These are phyloP conservation scores for Phanerochaete sordida DNA, from an alignment of 768 basidiomycete genomes.

Conservation along the genomic window DNA sequence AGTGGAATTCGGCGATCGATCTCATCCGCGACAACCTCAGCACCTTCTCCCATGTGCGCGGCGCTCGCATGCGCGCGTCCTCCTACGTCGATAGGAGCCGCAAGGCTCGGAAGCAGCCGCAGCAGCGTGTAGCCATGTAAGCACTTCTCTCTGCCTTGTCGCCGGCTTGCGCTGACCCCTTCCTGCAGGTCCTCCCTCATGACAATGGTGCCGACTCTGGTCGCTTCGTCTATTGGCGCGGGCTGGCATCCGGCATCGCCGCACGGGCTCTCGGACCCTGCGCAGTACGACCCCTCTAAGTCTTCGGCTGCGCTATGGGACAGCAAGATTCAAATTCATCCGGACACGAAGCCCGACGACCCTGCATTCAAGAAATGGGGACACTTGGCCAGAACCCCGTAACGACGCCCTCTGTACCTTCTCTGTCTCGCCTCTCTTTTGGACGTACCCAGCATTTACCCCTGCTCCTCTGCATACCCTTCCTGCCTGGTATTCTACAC, in stretches of 20 bases:
- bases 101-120: slow-evolving; percentile 47
- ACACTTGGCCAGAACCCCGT: not conserved
- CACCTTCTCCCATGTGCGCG: slow-evolving; percentile 80
- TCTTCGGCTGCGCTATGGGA: slow-evolving; percentile 82
- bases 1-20: slow-evolving; percentile 78
- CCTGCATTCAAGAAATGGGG: slow-evolving; percentile 32
- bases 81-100: slow-evolving; percentile 84
- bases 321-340: slow-evolving; percentile 85
- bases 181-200: slow-evolving; percentile 58
- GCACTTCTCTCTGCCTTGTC: slow-evolving; percentile 30
- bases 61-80: slow-evolving; percentile 83
- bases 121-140: slow-evolving; percentile 41
- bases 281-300: slow-evolving; percentile 71
- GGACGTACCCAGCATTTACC: not conserved
- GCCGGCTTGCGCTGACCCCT: slow-evolving; percentile 24
- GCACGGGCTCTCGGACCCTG: slow-evolving; percentile 65
- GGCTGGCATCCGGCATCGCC: slow-evolving; percentile 54
- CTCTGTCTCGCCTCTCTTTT: not conserved
- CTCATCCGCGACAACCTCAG: slow-evolving; percentile 83
- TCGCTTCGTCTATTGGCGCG: slow-evolving; percentile 71
- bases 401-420: not conserved
- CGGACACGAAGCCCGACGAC: slow-evolving; percentile 74
- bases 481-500: not conserved
- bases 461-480: not conserved
- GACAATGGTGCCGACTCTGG: slow-evolving; percentile 73